Evolutionary conservation across 176 grass and related monocot genomes (phyloP).

Genomic region (Melocanna baccifera): DNA sequence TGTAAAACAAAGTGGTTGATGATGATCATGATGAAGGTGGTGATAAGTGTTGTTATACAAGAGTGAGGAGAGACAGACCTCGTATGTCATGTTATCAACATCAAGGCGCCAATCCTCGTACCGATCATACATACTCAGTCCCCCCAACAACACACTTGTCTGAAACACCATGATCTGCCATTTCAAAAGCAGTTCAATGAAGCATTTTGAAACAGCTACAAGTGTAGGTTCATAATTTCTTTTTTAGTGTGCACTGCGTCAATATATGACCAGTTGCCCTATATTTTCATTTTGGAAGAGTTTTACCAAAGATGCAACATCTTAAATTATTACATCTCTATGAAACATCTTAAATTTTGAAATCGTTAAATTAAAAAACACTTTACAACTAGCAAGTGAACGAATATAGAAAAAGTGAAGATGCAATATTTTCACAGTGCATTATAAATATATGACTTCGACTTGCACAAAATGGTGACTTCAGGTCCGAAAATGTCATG

Average conservation of each 20-base stretch:
- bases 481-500: background rate
- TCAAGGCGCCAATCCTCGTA: slow-evolving; percentile 91
- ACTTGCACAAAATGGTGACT: background rate
- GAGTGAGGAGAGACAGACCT: slow-evolving; percentile 38
- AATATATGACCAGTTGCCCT: background rate
- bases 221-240: background rate
- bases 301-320: background rate
- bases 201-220: background rate
- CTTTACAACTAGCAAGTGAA: background rate
- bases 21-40: background rate
- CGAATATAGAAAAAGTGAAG: background rate
- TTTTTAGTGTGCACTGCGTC: background rate
- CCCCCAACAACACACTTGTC: slow-evolving; percentile 80
- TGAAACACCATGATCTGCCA: slow-evolving; percentile 96
- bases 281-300: background rate
- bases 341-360: background rate
- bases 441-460: background rate
- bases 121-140: slow-evolving; percentile 67
- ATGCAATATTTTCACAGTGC: background rate
- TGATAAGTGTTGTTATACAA: background rate
- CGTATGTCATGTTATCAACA: slow-evolving; percentile 93
- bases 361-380: background rate
- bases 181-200: background rate
- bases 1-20: slow-evolving; percentile 21
- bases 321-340: background rate